Conservation (phyloP, 2,329 filamentous ascomycete genomes). For the Penicillium sclerotiorum region DNA sequence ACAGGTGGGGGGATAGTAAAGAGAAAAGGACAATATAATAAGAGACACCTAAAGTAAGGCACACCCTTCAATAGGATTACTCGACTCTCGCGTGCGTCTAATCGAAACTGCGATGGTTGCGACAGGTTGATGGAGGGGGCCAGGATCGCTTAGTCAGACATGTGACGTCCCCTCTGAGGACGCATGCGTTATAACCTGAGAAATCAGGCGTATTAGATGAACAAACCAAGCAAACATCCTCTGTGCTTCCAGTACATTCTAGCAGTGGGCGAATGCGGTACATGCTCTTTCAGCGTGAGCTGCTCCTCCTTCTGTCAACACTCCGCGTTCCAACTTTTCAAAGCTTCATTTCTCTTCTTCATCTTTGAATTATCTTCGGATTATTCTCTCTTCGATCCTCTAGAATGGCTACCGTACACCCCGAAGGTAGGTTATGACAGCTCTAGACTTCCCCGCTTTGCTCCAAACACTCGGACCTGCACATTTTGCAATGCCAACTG, state of each 20-base stretch:
- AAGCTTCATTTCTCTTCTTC: slow-evolving; percentile 13
- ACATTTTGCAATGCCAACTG: slow-evolving; percentile 24
- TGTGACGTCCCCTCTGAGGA: slow-evolving; percentile 10
- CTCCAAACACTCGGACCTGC: slow-evolving; percentile 19
- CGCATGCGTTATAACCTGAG: slow-evolving; percentile 16
- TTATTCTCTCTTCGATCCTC: background rate
- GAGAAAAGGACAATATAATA: background rate
- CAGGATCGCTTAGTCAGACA: slow-evolving; percentile 8
- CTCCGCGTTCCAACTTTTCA: slow-evolving; percentile 13
- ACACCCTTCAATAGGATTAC: background rate
- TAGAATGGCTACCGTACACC: slow-evolving; percentile 19
- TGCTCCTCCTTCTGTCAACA: slow-evolving; percentile 22
- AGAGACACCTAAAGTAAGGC: background rate
- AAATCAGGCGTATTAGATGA: background rate
- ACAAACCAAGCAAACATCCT: slow-evolving; percentile 40
- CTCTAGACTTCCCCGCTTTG: slow-evolving; percentile 35
- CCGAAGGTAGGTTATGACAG: slow-evolving; percentile 48
- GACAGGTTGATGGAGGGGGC: slow-evolving; percentile 10
- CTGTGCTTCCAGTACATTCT: slow-evolving; percentile 47
- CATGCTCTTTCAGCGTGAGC: slow-evolving; percentile 27
- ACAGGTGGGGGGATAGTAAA: background rate
- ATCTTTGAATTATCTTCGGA: slow-evolving; percentile 7
- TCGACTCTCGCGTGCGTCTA: background rate
- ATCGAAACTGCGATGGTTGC: slow-evolving; percentile 10
- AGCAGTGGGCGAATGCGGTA: slow-evolving; percentile 28